Percentiles rank a stretch among this genome's conserved stretches.
Conservation (phyloP, 1,284 basidiomycete species). For the Heliocybe sulcata region DNA sequence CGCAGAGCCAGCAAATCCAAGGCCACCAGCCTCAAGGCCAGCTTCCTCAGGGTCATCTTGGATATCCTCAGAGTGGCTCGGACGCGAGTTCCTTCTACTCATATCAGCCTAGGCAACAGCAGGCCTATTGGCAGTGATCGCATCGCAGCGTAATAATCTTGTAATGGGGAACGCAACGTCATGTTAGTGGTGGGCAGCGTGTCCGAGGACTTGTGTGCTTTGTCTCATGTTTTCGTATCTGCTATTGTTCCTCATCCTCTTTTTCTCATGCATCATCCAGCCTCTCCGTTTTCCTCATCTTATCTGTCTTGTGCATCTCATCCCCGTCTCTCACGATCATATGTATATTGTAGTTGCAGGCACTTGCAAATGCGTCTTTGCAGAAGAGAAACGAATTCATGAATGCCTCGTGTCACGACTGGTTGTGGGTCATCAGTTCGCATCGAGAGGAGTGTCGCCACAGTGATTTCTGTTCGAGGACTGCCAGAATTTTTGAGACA, state of each 20-base stretch:
- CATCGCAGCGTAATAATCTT: slow-evolving; percentile 1
- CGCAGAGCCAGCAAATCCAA: slow-evolving; percentile 35
- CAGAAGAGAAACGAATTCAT: neutral
- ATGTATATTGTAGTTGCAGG: slow-evolving; percentile 11
- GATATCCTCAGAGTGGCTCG: slow-evolving; percentile 54
- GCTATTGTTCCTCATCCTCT: neutral
- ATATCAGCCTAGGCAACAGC: slow-evolving; percentile 59
- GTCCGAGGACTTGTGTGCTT: neutral
- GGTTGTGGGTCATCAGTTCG: too few species aligned
- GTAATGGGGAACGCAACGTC: neutral
- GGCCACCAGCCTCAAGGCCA: slow-evolving; percentile 33
- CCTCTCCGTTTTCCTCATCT: neutral
- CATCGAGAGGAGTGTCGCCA: too few species aligned
- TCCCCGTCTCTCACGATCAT: slow-evolving; percentile 13
- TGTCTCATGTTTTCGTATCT: neutral
- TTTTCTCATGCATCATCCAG: neutral
- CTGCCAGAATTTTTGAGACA: too few species aligned
- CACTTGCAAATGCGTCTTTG: neutral
- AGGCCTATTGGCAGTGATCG: slow-evolving; percentile 63
- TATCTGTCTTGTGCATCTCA: slow-evolving; percentile 17
- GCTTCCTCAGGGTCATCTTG: slow-evolving; percentile 55
- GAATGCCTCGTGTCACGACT: neutral
- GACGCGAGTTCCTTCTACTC: slow-evolving; percentile 57
- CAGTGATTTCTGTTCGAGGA: too few species aligned
- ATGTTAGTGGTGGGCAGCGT: neutral